A percentile compares a stretch with the other conserved stretches of the same genome.
phyloP scores from a whole-genome alignment of 2,329 filamentous ascomycete genomes.

The Teratosphaeria pseudoeucalypti region DNA sequence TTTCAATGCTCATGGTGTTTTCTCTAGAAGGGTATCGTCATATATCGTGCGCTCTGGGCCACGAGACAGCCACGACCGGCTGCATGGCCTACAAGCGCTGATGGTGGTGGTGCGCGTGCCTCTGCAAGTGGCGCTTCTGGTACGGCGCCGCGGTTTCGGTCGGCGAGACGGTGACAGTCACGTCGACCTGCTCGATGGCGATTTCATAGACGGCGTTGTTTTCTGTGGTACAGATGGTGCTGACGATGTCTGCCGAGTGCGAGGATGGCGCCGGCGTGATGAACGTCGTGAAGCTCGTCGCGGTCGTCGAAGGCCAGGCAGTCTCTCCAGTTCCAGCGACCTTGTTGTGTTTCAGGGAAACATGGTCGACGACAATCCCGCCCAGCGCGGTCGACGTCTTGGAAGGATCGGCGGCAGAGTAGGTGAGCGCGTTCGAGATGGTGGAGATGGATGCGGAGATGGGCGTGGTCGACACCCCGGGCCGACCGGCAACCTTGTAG shows the following conservation, averaged over 20 bases:
- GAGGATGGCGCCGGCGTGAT: conserved; percentile 19
- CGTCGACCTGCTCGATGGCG: conserved; percentile 33
- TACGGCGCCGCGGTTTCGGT: conserved; percentile 13
- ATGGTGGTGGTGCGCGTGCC: conserved; percentile 15
- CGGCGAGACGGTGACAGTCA: conserved; percentile 31
- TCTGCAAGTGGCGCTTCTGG: conserved; percentile 22
- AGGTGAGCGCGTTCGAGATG: conserved; percentile 8
- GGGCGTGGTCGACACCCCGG: conserved; percentile 9
- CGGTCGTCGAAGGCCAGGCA: background rate
- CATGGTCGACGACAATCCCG: conserved; percentile 13
- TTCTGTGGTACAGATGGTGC: conserved; percentile 34
- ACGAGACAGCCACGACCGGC: background rate
- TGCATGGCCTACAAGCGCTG: background rate
- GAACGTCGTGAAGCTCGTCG: conserved; percentile 2
- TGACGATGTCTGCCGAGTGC: conserved; percentile 15
- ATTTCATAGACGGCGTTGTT: conserved; percentile 35
- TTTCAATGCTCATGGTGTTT: background rate
- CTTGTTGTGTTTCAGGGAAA: background rate
- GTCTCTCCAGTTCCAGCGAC: background rate
- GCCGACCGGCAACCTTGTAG: conserved; percentile 20
- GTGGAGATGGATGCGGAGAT: conserved; percentile 8
- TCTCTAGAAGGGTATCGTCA: background rate
- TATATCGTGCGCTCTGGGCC: background rate
- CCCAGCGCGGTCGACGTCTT: conserved; percentile 14
- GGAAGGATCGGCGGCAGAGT: conserved; percentile 16